Percentiles rank a stretch among this genome's conserved stretches.
phyloP scores from a whole-genome alignment of 73 alveolate genomes.

The Paramecium pentaurelia region DNA sequence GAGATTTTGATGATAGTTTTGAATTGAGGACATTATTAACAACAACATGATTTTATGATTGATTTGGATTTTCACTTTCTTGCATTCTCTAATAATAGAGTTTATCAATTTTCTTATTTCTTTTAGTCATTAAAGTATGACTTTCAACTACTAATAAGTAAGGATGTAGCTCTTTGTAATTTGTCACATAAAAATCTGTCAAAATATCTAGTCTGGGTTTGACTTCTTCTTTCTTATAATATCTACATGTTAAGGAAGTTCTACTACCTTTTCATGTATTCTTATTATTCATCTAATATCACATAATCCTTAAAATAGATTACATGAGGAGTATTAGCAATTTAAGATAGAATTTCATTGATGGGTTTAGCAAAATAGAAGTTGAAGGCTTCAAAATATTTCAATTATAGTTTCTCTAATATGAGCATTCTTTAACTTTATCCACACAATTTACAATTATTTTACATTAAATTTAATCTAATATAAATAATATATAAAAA shows the following conservation, averaged over 20 bases:
- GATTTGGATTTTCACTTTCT: background rate
- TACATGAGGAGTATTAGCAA: conserved; percentile 22
- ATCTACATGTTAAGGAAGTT: background rate
- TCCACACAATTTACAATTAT: background rate
- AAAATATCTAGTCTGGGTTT: conserved; percentile 29
- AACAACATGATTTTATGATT: background rate
- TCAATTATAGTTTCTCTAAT: background rate
- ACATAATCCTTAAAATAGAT: conserved; percentile 42
- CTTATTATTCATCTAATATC: conserved; percentile 40
- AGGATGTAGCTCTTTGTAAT: conserved; percentile 11
- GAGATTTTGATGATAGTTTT: conserved; percentile 17
- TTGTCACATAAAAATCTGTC: conserved; percentile 22
- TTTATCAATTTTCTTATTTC: conserved; percentile 29
- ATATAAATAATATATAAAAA: background rate
- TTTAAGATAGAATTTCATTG: background rate
- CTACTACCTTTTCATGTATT: conserved; percentile 36
- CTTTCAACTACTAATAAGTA: background rate
- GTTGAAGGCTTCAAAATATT: conserved; percentile 35
- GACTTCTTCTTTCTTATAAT: conserved; percentile 11
- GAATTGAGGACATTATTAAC: conserved; percentile 33
- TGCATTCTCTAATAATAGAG: conserved; percentile 9
- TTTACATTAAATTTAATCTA: background rate
- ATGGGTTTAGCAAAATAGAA: conserved; percentile 40
- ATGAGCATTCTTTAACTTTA: background rate
- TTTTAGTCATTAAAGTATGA: background rate